A percentile compares a stretch with the other conserved stretches of the same genome.
phyloP scores from a whole-genome alignment of 257 asterid species.

The Nicotiana attenuata region DNA sequence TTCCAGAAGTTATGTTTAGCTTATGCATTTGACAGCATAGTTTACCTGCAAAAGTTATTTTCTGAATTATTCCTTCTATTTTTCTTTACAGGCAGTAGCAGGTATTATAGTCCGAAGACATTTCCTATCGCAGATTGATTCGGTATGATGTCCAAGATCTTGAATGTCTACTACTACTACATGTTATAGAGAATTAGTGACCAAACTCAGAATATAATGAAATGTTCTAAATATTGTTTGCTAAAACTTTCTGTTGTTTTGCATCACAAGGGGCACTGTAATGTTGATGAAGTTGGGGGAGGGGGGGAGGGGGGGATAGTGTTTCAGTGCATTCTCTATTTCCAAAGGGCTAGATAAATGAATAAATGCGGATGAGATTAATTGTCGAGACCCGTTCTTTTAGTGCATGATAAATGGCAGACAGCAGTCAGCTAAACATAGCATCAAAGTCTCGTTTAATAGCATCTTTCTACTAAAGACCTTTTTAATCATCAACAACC shows the following conservation, averaged over 20 bases:
- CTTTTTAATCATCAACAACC: background rate
- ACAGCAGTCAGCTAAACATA: background rate
- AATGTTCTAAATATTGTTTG: background rate
- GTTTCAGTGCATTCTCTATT: background rate
- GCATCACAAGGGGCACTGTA: background rate
- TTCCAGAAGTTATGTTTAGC: background rate
- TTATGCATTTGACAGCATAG: background rate
- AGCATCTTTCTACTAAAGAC: background rate
- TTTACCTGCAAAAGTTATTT: background rate
- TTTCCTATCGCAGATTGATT: slow-evolving; percentile 76
- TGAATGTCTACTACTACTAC: background rate
- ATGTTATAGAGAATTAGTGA: background rate
- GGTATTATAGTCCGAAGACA: slow-evolving; percentile 76
- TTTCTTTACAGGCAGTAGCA: slow-evolving; percentile 71
- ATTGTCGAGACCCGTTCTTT: background rate
- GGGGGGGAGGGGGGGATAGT: background rate
- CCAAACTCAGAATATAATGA: background rate
- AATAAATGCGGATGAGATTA: background rate
- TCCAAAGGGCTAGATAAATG: background rate
- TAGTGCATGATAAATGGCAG: background rate
- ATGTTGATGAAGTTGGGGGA: background rate
- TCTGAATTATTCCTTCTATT: background rate
- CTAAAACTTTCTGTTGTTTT: background rate
- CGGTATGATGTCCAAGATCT: slow-evolving; percentile 42
- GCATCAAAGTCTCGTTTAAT: background rate